phyloP scores from a whole-genome alignment of 129 eudicot species.

The Kitagawia praeruptora region DNA sequence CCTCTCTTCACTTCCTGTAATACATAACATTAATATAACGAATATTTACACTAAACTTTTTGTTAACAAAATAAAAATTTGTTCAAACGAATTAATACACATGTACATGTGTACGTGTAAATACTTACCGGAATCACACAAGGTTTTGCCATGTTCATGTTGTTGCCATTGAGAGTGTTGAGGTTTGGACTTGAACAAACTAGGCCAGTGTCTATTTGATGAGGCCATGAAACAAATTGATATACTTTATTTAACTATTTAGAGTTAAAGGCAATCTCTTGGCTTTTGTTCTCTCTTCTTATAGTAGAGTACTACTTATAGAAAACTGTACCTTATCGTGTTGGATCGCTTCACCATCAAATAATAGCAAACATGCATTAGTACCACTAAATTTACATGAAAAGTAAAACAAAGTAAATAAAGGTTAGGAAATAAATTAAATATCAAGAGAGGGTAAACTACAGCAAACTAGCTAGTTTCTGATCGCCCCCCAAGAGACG shows the following conservation, averaged over 20 bases:
- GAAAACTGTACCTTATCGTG: background rate
- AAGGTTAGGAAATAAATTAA: slow-evolving; percentile 9
- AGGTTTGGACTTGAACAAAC: slow-evolving; percentile 89
- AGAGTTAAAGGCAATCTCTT: background rate
- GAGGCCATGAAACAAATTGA: slow-evolving; percentile 39
- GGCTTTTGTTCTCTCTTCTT: background rate
- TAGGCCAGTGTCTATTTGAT: slow-evolving; percentile 98
- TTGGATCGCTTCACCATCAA: background rate
- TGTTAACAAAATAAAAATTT: too few relatives aligned
- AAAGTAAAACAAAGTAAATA: background rate
- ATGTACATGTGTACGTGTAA: too few relatives aligned
- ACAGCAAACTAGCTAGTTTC: too few relatives aligned
- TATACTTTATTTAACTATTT: background rate
- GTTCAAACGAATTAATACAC: background rate
- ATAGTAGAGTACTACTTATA: background rate
- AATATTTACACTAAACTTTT: too few relatives aligned
- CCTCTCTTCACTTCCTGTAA: slow-evolving; percentile 38
- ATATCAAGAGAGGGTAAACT: background rate
- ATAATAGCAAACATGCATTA: too few relatives aligned
- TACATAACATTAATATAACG: background rate
- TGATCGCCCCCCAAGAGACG: too few relatives aligned
- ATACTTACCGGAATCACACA: slow-evolving; percentile 28
- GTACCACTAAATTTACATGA: too few relatives aligned
- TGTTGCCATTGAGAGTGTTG: slow-evolving; percentile 52
- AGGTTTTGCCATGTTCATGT: slow-evolving; percentile 37